These are phyloP conservation scores for Licmophora abbreviata DNA, from an alignment of 108 stramenopile genomes.

Conservation along the genomic window DNA sequence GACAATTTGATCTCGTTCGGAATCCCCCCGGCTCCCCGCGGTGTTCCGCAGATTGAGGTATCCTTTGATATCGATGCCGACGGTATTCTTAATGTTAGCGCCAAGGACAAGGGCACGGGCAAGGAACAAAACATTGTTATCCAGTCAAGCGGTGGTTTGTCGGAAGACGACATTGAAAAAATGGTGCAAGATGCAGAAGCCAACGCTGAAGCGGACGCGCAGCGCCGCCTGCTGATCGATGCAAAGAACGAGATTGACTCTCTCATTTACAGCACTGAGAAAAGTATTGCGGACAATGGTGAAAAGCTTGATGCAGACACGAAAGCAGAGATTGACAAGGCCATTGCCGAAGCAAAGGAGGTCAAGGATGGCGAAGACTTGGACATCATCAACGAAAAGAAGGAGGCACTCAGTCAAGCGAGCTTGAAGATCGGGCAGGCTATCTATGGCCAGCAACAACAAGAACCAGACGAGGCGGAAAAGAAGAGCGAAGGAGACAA, in stretches of 20 bases:
- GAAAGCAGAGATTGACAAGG: slow-evolving; percentile 87
- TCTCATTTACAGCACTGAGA: slow-evolving; percentile 83
- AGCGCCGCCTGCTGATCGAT: slow-evolving; percentile 90
- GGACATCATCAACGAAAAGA: slow-evolving; percentile 86
- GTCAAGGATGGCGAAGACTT: slow-evolving; percentile 88
- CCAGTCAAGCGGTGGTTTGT: slow-evolving; percentile 91
- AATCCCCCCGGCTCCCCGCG: slow-evolving; percentile 98
- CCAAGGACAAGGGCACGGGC: slow-evolving; percentile 99
- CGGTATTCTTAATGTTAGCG: slow-evolving; percentile 96
- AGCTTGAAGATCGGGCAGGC: slow-evolving; percentile 99
- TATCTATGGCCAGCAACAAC: slow-evolving; percentile 83
- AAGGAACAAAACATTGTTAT: slow-evolving; percentile 99
- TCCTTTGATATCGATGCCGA: slow-evolving; percentile 99
- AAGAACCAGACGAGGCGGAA: slow-evolving; percentile 27
- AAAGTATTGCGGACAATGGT: slow-evolving; percentile 82
- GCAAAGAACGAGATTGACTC: slow-evolving; percentile 96
- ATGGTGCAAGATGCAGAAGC: slow-evolving; percentile 99
- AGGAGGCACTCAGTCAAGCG: slow-evolving; percentile 82
- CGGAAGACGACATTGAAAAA: slow-evolving; percentile 96
- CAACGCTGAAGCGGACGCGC: slow-evolving; percentile 92
- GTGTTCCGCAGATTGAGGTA: slow-evolving; percentile 99
- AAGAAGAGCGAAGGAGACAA: slow-evolving; percentile 38
- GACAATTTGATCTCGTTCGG: slow-evolving; percentile 98
- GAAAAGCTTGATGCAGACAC: slow-evolving; percentile 90
- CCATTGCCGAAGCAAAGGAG: slow-evolving; percentile 78